phyloP scores from a whole-genome alignment of 1,139 yeast genomes.

The Yamadazyma conglobata region DNA sequence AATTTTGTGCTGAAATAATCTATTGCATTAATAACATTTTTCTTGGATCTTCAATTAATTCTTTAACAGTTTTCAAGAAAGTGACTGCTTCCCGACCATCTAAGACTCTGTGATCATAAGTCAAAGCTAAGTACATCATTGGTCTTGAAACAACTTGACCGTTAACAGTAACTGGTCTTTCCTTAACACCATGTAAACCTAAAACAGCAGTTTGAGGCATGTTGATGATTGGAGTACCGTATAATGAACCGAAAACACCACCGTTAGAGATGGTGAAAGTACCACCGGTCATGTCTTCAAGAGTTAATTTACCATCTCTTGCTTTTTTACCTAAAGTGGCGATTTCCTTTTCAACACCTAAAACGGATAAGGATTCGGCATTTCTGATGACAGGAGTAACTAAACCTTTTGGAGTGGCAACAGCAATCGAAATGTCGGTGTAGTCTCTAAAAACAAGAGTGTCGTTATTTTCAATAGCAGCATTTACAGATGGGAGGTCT shows the following conservation, averaged over 20 bases:
- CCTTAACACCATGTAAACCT: constrained; percentile 96
- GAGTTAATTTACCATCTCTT: constrained; percentile 91
- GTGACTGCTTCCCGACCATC: constrained; percentile 99
- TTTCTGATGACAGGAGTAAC: constrained; percentile 98
- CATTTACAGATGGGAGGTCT: constrained; percentile 94
- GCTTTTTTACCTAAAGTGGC: constrained; percentile 83
- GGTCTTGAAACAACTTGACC: constrained; percentile 97
- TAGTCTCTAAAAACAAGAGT: constrained; percentile 95
- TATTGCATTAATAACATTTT: constrained; percentile 80
- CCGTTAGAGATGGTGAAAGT: constrained; percentile 99
- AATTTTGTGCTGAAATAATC: too few relatives aligned
- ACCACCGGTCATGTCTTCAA: constrained; percentile 99
- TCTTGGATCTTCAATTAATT: constrained; percentile 97
- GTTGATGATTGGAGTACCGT: constrained; percentile 98
- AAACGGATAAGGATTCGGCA: constrained; percentile 85
- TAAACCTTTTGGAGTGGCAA: constrained; percentile 98
- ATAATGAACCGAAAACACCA: constrained; percentile 96
- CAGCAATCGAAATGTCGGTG: constrained; percentile 94
- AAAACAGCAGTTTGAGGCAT: constrained; percentile 97
- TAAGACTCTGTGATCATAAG: constrained; percentile 96
- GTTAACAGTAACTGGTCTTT: constrained; percentile 94
- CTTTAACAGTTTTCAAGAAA: constrained; percentile 93
- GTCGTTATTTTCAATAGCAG: constrained; percentile 88
- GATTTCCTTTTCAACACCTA: constrained; percentile 90
- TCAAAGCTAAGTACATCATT: constrained; percentile 98